Evolutionary conservation across 768 basidiomycete species (phyloP).

Genomic region (Pleurotus giganteus): DNA sequence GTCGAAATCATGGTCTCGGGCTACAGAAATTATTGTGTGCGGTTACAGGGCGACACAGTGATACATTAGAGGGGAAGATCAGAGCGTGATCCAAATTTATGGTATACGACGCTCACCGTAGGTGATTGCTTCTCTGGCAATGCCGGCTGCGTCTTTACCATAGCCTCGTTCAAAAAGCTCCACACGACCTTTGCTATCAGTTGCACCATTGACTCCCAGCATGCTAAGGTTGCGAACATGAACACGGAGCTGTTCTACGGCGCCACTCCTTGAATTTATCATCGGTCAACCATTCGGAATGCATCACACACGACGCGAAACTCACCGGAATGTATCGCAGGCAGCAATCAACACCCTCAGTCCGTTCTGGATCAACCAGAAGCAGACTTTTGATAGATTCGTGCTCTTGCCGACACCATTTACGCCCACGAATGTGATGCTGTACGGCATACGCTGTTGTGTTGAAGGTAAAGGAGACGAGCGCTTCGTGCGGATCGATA

Average conservation of each 20-base stretch:
- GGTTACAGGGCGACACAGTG: too few relatives aligned
- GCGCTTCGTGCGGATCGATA: constrained; percentile 89
- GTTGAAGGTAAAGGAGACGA: constrained; percentile 70
- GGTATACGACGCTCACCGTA: constrained; percentile 57
- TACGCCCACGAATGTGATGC: constrained; percentile 95
- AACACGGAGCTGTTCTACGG: constrained; percentile 95
- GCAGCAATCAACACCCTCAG: constrained; percentile 94
- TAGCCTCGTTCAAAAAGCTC: constrained; percentile 97
- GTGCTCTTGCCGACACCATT: constrained; percentile 99
- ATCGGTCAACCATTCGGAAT: not conserved
- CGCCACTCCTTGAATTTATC: constrained; percentile 66
- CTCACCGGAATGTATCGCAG: constrained; percentile 93
- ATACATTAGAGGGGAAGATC: not conserved
- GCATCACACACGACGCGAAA: constrained; percentile 11
- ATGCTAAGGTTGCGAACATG: constrained; percentile 93
- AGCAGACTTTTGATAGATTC: constrained; percentile 96
- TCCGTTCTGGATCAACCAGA: constrained; percentile 97
- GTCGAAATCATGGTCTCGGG: constrained; percentile 87
- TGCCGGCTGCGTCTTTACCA: constrained; percentile 98
- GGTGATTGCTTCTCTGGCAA: constrained; percentile 91
- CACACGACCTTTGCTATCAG: constrained; percentile 71
- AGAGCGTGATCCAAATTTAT: not conserved
- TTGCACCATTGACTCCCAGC: constrained; percentile 68
- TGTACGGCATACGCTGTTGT: constrained; percentile 82
- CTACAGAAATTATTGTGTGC: constrained; percentile 38